Conservation (phyloP, 176 grass and related monocot species). For the Musa beccarii region DNA sequence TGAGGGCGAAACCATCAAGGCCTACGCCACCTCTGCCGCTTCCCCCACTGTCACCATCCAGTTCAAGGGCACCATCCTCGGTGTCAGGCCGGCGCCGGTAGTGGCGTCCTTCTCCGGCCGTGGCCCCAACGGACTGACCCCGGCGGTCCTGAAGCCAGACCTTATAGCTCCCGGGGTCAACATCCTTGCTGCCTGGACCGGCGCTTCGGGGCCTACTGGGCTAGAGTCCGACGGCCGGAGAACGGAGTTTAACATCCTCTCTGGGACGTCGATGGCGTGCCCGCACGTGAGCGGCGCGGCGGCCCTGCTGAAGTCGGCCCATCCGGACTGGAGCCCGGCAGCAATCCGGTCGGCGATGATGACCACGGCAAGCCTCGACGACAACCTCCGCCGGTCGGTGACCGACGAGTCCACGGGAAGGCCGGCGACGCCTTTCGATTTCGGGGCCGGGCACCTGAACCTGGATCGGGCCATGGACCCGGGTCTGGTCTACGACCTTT, state of each 20-base stretch:
- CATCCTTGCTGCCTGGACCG: conserved; percentile 93
- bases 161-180: conserved; percentile 84
- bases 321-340: conserved; percentile 69
- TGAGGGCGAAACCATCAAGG: conserved; percentile 68
- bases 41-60: conserved; percentile 45
- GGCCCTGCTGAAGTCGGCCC: conserved; percentile 74
- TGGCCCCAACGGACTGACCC: conserved; percentile 68
- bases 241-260: conserved; percentile 95
- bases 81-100: conserved; percentile 77
- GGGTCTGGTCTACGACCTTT: conserved; percentile 70
- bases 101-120: conserved; percentile 93
- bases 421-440: conserved; percentile 63
- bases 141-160: conserved; percentile 88
- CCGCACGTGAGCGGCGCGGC: conserved; percentile 89
- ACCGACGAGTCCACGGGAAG: conserved; percentile 51
- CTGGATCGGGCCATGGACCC: conserved; percentile 67
- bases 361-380: conserved; percentile 48
- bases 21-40: conserved; percentile 35
- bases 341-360: conserved; percentile 85
- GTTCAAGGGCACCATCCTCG: conserved; percentile 72
- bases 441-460: conserved; percentile 60
- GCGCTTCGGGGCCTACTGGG: conserved; percentile 57
- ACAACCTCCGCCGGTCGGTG: conserved; percentile 51
- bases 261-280: conserved; percentile 92
- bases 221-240: conserved; percentile 46